Evolutionary conservation across 176 grass and related monocot species (phyloP), one percentile per base, ranked within the genome.

Genomic region (Zoysia pacifica): DNA sequence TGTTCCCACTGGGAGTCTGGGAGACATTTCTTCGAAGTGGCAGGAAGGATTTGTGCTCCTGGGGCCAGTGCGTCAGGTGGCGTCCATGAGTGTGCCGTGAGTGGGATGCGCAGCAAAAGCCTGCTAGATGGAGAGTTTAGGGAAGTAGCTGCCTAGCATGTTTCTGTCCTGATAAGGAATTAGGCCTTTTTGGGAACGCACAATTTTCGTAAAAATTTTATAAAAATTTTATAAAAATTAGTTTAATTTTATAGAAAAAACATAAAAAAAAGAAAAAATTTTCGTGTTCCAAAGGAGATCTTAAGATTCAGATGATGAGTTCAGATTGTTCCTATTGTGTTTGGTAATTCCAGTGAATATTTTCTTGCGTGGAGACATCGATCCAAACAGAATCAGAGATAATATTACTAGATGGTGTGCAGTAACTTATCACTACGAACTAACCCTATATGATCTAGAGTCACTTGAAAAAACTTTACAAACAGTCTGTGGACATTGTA

Each of bases 11-110:
- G 69, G 53, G 70, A 75, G 72, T 13, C 63, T 70, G 69, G 53
- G 70, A 75, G 72, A n/a, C 63, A 51, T 72, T 65, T 64, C 70
- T 63, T 70, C 0, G 35, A 63, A 80, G 40, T 19, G 77, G 43
- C 42, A 80, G 59, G 76, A 62, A 28, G 58, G 9, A 62, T 35
- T 19, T 50, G 63, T 59, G 59, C 46, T 73, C 14, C 7, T 62
- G 59, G 80, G 77, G 8, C 62, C 69, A 74, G 46, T 61, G 44
- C 67, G 46, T 73, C 60, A 76, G 72, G 70, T 66, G 77, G 65
- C 56, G 2, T 89, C 82, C 66, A 76, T 89, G 77, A 81, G 76
- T 76, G 76, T 85, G 65, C 8, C 65, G 72, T 81, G 87, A 81
- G 59, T 89, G 66, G 82, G 72, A 81, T 72, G 18, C 60, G 87